Percentiles rank a stretch among this genome's conserved stretches.
Conservation (phyloP, 257 asterid species). For the Gynochthodes officinalis region DNA sequence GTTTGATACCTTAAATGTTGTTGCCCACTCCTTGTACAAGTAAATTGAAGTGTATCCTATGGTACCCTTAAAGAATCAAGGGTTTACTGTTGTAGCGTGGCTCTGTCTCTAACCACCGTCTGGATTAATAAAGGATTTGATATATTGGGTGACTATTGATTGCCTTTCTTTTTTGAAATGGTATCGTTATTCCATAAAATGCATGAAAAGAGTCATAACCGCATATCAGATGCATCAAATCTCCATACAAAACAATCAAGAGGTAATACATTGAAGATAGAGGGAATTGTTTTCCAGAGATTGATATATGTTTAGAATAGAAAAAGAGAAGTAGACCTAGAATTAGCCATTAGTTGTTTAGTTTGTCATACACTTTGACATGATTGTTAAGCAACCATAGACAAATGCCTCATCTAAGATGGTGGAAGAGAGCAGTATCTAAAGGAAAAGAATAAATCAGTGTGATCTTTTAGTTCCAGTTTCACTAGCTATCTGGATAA, state of each 20-base stretch:
- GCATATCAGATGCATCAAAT: neutral
- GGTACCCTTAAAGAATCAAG: neutral
- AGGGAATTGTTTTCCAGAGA: neutral
- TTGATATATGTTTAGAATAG: neutral
- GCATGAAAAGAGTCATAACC: neutral
- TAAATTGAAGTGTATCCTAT: neutral
- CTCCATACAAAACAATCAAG: neutral
- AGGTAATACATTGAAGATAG: neutral
- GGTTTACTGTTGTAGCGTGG: neutral
- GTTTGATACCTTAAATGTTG: neutral
- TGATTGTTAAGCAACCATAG: neutral
- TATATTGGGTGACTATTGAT: neutral
- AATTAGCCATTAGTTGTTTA: neutral
- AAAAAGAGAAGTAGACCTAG: neutral
- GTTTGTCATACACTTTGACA: slow-evolving; percentile 4
- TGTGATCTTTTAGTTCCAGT: neutral
- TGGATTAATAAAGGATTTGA: neutral
- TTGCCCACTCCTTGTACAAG: neutral
- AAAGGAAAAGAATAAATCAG: neutral
- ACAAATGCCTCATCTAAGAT: neutral
- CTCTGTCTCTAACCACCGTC: too few relatives aligned
- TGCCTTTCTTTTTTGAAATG: neutral
- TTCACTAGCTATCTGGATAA: neutral
- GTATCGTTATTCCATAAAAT: neutral
- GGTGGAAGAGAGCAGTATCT: neutral